These are phyloP conservation scores for Aspergillus melleus DNA, from an alignment of 2,329 filamentous ascomycete species.

Conservation along the genomic window DNA sequence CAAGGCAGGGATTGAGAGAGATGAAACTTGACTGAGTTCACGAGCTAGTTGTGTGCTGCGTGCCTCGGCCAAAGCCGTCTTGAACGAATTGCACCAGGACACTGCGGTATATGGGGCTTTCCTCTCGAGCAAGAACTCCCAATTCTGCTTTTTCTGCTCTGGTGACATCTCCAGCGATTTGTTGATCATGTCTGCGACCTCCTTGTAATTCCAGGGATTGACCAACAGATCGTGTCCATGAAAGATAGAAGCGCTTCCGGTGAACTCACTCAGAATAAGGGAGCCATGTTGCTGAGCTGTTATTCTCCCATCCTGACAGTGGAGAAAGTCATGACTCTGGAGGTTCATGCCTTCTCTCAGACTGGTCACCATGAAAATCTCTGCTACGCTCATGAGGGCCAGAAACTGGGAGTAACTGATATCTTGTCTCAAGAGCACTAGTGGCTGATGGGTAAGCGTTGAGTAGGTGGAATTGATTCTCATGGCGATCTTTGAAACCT, in stretches of 20 bases:
- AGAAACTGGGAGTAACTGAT: slow-evolving; percentile 90
- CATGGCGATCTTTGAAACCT: slow-evolving; percentile 88
- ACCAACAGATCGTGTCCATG: slow-evolving; percentile 75
- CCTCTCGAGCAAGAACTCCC: slow-evolving; percentile 68
- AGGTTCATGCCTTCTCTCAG: slow-evolving; percentile 96
- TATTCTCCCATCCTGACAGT: slow-evolving; percentile 80
- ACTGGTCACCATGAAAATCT: slow-evolving; percentile 88
- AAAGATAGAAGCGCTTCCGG: slow-evolving; percentile 84
- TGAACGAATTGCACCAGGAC: slow-evolving; percentile 75
- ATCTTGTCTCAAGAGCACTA: slow-evolving; percentile 90
- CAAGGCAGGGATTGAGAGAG: slow-evolving; percentile 67
- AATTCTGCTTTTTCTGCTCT: slow-evolving; percentile 71
- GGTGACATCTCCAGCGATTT: slow-evolving; percentile 76
- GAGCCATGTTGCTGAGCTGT: slow-evolving; percentile 76
- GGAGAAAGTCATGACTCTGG: slow-evolving; percentile 87
- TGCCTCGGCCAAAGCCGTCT: slow-evolving; percentile 67
- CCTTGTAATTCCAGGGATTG: slow-evolving; percentile 91
- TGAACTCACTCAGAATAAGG: slow-evolving; percentile 90
- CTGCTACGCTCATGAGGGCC: slow-evolving; percentile 83
- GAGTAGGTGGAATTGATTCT: slow-evolving; percentile 88
- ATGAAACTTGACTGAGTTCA: slow-evolving; percentile 77
- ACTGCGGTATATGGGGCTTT: slow-evolving; percentile 78
- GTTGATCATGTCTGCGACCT: slow-evolving; percentile 82
- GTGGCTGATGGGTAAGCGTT: slow-evolving; percentile 83
- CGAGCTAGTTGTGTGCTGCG: slow-evolving; percentile 78